Conservation (phyloP, 495 filamentous ascomycete genomes). For the Aspergillus campestris region DNA sequence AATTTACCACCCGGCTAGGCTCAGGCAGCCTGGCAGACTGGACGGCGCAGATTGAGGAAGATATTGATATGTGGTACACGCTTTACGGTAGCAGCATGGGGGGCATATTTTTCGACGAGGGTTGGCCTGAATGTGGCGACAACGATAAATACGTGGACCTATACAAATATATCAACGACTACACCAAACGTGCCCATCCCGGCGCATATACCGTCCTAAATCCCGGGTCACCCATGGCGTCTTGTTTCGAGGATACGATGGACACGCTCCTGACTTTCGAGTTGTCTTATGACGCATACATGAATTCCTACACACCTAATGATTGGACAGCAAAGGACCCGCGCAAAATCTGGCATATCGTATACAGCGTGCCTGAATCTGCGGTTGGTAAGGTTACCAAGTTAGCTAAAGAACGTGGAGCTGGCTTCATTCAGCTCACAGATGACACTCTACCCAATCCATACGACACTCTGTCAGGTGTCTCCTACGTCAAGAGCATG, state of each 20-base stretch:
- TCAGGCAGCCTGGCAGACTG: constrained; percentile 9
- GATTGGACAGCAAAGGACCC: constrained; percentile 13
- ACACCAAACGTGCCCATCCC: constrained; percentile 8
- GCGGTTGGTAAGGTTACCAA: background rate
- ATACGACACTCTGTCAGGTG: constrained; percentile 9
- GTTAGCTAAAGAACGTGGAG: constrained; percentile 2
- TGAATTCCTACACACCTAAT: constrained; percentile 5
- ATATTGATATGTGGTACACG: constrained; percentile 16
- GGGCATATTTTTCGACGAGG: constrained; percentile 18
- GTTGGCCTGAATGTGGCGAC: constrained; percentile 12
- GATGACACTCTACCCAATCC: constrained; percentile 7
- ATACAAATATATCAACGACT: constrained; percentile 7
- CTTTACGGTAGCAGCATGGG: constrained; percentile 11
- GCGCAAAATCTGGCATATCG: constrained; percentile 13
- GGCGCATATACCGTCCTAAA: constrained; percentile 9
- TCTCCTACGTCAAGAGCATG: constrained; percentile 9
- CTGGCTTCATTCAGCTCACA: constrained; percentile 7
- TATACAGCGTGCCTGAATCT: constrained; percentile 6
- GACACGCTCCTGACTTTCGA: constrained; percentile 13
- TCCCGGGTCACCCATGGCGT: constrained; percentile 7
- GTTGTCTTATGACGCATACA: constrained; percentile 4
- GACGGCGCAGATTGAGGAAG: constrained; percentile 13
- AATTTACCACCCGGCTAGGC: constrained; percentile 13
- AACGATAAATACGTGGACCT: constrained; percentile 9
- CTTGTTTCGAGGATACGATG: constrained; percentile 11